phyloP scores from a whole-genome alignment of 78 protist species.

The Chrysochromulina tobinii region DNA sequence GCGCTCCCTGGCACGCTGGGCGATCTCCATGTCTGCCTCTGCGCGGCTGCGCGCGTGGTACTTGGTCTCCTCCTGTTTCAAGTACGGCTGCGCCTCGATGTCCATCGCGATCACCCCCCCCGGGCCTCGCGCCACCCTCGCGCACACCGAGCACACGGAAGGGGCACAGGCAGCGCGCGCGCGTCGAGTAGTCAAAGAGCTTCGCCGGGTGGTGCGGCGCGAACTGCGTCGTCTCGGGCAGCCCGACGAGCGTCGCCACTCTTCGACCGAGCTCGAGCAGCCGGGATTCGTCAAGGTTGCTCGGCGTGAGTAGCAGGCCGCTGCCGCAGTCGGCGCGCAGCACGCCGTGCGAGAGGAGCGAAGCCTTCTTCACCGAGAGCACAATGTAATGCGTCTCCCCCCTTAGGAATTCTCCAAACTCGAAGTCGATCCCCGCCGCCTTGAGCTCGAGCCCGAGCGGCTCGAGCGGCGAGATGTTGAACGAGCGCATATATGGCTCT shows the following conservation, averaged over 20 bases:
- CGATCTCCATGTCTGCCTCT: too few relatives aligned
- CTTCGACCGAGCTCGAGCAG: neutral
- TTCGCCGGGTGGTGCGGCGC: neutral
- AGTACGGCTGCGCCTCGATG: too few relatives aligned
- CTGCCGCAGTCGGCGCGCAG: neutral
- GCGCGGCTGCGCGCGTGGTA: too few relatives aligned
- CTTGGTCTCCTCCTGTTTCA: too few relatives aligned
- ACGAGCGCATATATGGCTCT: neutral
- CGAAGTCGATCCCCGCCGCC: neutral
- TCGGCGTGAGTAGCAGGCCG: neutral
- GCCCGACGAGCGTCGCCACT: neutral
- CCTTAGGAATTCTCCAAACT: neutral
- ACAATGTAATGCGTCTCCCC: neutral
- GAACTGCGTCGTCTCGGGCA: neutral
- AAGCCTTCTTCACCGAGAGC: neutral
- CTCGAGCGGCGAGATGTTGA: neutral
- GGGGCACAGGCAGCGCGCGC: neutral
- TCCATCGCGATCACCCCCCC: too few relatives aligned
- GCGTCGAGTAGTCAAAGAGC: neutral
- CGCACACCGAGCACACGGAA: neutral
- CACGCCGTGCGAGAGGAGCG: neutral
- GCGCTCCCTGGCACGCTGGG: too few relatives aligned
- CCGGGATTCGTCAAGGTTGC: neutral
- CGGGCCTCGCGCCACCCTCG: too few relatives aligned
- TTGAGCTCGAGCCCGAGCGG: neutral